Conservation (phyloP, 2,329 filamentous ascomycete species). For the Microsporum audouinii region DNA sequence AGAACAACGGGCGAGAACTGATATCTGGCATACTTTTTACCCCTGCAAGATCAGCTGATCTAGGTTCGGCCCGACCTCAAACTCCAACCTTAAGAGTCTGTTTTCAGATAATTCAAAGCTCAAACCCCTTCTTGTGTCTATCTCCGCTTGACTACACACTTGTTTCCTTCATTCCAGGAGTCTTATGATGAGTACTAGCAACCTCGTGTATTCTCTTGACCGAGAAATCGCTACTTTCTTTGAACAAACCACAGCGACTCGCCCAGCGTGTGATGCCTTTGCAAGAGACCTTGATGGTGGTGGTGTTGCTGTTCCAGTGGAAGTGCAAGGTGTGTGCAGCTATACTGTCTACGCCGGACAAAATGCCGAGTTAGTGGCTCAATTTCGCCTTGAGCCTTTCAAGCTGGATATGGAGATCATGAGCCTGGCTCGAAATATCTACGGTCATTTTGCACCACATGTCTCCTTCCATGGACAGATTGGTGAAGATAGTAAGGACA, state of each 20-base stretch:
- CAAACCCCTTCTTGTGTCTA: no score
- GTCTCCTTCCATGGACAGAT: conserved; percentile 23
- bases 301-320: conserved; percentile 23
- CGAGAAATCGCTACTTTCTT: conserved; percentile 5
- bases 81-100: no score
- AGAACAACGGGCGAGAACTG: no score
- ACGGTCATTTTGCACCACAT: conserved; percentile 20
- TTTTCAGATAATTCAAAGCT: no score
- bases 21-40: no score
- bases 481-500: conserved; percentile 15
- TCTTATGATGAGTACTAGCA: not conserved
- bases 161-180: no score
- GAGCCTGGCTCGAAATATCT: conserved; percentile 22
- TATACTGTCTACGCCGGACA: conserved; percentile 33
- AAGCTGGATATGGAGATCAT: conserved; percentile 24
- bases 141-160: no score
- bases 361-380: conserved; percentile 25
- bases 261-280: conserved; percentile 7
- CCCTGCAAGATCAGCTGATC: no score
- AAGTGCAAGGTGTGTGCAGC: conserved; percentile 30
- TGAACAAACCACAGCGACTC: not conserved
- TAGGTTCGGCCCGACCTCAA: no score
- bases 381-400: conserved; percentile 31
- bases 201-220: conserved; percentile 1
- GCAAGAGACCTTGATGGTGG: conserved; percentile 24